Evolutionary conservation across 768 basidiomycete genomes (phyloP), one percentile per base, ranked within the genome.

Genomic region (Panaeolus papilionaceus): DNA sequence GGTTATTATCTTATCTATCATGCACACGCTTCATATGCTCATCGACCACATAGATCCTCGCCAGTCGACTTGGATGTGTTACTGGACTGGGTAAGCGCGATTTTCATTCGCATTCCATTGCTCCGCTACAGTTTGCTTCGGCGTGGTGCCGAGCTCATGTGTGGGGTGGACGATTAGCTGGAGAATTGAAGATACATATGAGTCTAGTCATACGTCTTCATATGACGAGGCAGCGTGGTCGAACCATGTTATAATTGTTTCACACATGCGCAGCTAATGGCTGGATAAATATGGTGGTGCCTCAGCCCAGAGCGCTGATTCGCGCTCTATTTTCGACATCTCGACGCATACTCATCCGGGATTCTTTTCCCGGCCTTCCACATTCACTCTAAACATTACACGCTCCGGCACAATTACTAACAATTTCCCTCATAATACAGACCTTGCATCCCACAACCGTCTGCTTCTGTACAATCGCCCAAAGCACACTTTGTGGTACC

Each of bases 21-120:
- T 42, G 61, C 4, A 12, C 20, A n/a, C 14, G 23, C 38, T 49
- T 28, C 14, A 33, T 38, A 9, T n/a, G 16, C 4, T 42, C 63
- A 47, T 58, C 45, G 37, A 63, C 66, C 67, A 16, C 49, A 16
- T 28, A 93, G 92, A 85, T 92, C 28, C 85, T 96, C 49, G 89
- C 95, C 5, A 88, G 91, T 54, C 85, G 92, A 69, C 80, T 99
- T 1, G 96, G 96, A 28, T 88, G 89, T 68, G 92, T 94, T 26
- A 94, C 92, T 0, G 92, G 92, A 7, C 82, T 93, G 20, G 91
- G 92, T 92, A 77, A 75, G 80, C 78, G 26, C 4, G 45, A 62
- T 44, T 28, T 63, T 63, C 63, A 26, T 42, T 26, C 38, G 39
- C 23, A 63, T 65, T 64, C 63, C n/a, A 33, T n/a, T 61, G 26